These are phyloP conservation scores for Yamadazyma atmosphaerica DNA, from an alignment of 1,139 yeast species.

Conservation along the genomic window DNA sequence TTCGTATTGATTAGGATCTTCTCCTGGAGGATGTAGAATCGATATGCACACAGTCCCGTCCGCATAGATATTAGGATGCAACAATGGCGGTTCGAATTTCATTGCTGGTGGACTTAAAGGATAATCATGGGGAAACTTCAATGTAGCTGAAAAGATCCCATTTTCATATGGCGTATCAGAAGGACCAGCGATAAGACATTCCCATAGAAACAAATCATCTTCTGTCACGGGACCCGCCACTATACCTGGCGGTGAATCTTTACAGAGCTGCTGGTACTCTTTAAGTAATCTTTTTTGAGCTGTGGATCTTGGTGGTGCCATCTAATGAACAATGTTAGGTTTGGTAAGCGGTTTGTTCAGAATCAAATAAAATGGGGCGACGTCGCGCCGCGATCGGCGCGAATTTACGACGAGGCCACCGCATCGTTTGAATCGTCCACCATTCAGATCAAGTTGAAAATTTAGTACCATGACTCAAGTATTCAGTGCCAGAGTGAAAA, in stretches of 20 bases:
- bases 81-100: constrained; percentile 78
- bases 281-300: constrained; percentile 85
- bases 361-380: too few species aligned
- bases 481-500: constrained; percentile 62
- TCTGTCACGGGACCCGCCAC: constrained; percentile 90
- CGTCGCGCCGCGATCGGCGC: background rate
- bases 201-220: constrained; percentile 84
- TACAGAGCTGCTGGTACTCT: constrained; percentile 82
- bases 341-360: too few species aligned
- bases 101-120: constrained; percentile 90
- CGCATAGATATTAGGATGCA: constrained; percentile 91
- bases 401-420: too few species aligned
- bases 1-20: constrained; percentile 95
- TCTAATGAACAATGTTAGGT: constrained; percentile 14
- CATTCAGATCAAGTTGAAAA: too few species aligned
- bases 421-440: too few species aligned
- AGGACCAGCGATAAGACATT: constrained; percentile 90
- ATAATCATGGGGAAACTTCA: constrained; percentile 86
- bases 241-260: constrained; percentile 93
- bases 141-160: constrained; percentile 84
- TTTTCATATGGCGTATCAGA: constrained; percentile 91
- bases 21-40: constrained; percentile 93
- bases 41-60: constrained; percentile 97
- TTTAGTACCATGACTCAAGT: too few species aligned
- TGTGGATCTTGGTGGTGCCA: constrained; percentile 59